Conservation (phyloP, 2,329 filamentous ascomycete genomes). For the Alternaria tenuissima region DNA sequence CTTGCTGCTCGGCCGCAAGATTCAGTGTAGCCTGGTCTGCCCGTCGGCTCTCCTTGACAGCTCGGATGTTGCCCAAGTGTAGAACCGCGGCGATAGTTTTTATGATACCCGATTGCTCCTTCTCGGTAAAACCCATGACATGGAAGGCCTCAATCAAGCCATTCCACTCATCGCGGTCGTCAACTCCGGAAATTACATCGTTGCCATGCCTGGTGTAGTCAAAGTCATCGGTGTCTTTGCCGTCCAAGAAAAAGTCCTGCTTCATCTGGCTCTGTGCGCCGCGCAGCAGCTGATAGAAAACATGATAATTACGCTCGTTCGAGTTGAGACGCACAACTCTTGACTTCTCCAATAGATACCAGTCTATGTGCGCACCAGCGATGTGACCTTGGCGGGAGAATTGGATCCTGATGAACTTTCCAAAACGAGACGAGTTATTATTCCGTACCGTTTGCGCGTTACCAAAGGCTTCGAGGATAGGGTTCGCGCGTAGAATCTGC, state of each 20-base stretch:
- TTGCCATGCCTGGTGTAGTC: slow-evolving; percentile 91
- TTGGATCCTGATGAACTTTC: slow-evolving; percentile 98
- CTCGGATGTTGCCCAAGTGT: slow-evolving; percentile 89
- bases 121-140: slow-evolving; percentile 89
- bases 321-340: slow-evolving; percentile 87
- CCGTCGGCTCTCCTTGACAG: slow-evolving; percentile 88
- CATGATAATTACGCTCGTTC: slow-evolving; percentile 93
- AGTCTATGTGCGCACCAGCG: slow-evolving; percentile 95
- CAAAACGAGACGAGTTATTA: slow-evolving; percentile 97
- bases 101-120: slow-evolving; percentile 84
- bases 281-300: slow-evolving; percentile 94
- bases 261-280: slow-evolving; percentile 80
- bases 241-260: slow-evolving; percentile 77
- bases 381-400: slow-evolving; percentile 90
- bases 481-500: slow-evolving; percentile 94
- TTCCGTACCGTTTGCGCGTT: slow-evolving; percentile 98
- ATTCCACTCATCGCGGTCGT: slow-evolving; percentile 90
- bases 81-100: slow-evolving; percentile 89
- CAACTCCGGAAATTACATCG: slow-evolving; percentile 88
- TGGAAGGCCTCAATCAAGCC: slow-evolving; percentile 89
- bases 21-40: slow-evolving; percentile 89
- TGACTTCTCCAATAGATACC: slow-evolving; percentile 99
- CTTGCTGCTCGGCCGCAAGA: slow-evolving; percentile 76
- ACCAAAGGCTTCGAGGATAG: slow-evolving; percentile 96
- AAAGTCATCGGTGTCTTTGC: slow-evolving; percentile 83